phyloP scores from a whole-genome alignment of 192 early-diverging fungal species.

The Glomus cerebriforme region DNA sequence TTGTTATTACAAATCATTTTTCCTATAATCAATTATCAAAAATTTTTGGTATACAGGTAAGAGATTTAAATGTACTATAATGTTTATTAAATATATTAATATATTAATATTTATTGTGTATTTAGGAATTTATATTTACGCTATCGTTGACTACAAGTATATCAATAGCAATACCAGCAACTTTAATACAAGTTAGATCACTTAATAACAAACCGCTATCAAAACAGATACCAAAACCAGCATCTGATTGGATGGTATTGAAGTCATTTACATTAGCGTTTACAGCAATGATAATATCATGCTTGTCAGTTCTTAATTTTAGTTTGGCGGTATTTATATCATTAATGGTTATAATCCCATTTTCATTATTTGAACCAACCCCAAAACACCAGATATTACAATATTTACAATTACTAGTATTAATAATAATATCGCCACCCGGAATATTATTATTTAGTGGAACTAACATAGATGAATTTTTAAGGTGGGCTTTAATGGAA shows the following conservation, averaged over 20 bases:
- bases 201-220: conserved; percentile 32
- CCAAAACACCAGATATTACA: background rate
- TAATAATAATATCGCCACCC: conserved; percentile 56
- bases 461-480: conserved; percentile 44
- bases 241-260: conserved; percentile 59
- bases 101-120: background rate
- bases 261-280: conserved; percentile 55
- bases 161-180: conserved; percentile 35
- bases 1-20: conserved; percentile 29
- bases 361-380: conserved; percentile 56
- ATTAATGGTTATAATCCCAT: conserved; percentile 60
- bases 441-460: conserved; percentile 48
- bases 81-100: background rate
- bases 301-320: conserved; percentile 72
- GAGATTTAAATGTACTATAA: background rate
- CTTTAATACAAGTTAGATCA: conserved; percentile 23
- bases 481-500: conserved; percentile 58
- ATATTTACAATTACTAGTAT: conserved; percentile 49
- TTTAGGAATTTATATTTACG: conserved; percentile 32
- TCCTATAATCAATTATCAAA: background rate
- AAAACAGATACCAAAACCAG: conserved; percentile 46
- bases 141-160: conserved; percentile 20
- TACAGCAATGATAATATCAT: conserved; percentile 62
- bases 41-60: conserved; percentile 12
- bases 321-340: conserved; percentile 65